Base-by-base conservation (phyloP, 2,329 filamentous ascomycete genomes). In the Pseudonectria foliicola region DNA sequence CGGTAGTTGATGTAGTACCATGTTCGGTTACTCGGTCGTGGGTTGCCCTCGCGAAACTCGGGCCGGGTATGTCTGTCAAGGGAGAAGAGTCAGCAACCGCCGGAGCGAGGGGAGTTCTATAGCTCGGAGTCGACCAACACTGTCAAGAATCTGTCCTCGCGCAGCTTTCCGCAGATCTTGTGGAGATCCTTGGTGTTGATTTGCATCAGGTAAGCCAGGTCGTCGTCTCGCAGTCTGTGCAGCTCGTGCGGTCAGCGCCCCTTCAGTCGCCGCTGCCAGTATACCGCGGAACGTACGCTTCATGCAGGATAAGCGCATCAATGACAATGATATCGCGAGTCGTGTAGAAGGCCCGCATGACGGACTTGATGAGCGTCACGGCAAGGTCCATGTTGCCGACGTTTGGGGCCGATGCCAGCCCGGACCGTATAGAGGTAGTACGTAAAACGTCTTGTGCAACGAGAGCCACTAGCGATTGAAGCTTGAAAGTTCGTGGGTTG, bases 1-100 rank as follows among this genome's bases (percentile, higher is more conserved):
- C 92, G 86, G 54, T 93, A 93, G 58, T 95, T 89, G 57, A 98
- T 90, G 63, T 86, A 98, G 67, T 94, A 98, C 71, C 95, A 98
- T 43, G 90, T 94, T 52, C 86, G 78, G 56, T 83, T 88, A 47
- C 84, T 81, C 5, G 86, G 83, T 34, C 88, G 81, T 38, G 84
- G 82, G 40, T 88, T 85, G 33, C 85, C 86, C 54, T 89, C 84
- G 46, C 82, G 80, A 36, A 84, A 67, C 57, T 95, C 88, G 32
- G 80, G 76, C 41, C 87, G 51, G 13, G 60, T 63, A 34, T 64
- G 80, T 23, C 80, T 79, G 58, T 81, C 31, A 25, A 27, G 31
- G 18, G 10, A 29, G n/a, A 25, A 30, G n/a, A 16, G 80, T 52
- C 75, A 85, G 54, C 39, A 48, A 16, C 35, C 16, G 31, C 10